Evolutionary conservation across 2,329 filamentous ascomycete species (phyloP), one percentile per base, ranked within the genome.

Genomic region (Albifimbria verrucaria): DNA sequence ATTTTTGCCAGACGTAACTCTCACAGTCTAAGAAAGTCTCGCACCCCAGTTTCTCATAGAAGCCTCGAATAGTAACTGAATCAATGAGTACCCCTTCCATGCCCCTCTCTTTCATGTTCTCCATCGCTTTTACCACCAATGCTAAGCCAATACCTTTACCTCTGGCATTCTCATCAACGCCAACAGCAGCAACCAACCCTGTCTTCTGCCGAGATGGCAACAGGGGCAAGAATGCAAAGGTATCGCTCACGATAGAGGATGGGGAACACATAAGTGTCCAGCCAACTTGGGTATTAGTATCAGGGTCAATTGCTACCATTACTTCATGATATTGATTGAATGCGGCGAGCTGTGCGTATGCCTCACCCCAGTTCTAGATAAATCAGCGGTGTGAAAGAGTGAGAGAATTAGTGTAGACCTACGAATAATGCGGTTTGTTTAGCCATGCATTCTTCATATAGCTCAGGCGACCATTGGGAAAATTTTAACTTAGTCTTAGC

Each of bases 231-330:
- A 64, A 64, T 0, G 60, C 56, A 1, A 52, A 57, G 0, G 23
- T 22, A 4, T 55, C 39, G 9, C 46, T 36, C 0, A 55, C 36
- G 2, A 56, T 32, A 0, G 57, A 23, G 0, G 46, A 46, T 4
- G 45, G 50, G 1, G 60, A 62, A 41, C 56, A 62, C 60, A 64
- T 64, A 1, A 63, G 48, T 0, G 62, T 62, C 62, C 62, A 64
- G 15, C 62, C 62, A 7, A 64, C 55, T 20, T 64, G 62, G 11
- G 52, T 53, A 1, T 63, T 61, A 1, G 57, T 64, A 0, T 63
- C 59, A 0, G 62, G 54, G 2, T 64, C 59, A 2, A 63, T 58
- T 4, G 62, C 62, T 2, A 64, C 62, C 45, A 64, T 39, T 0
- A 56, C 58, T 51, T 64, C 53, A 1, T 60, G 48, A 2, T 62